Conservation (phyloP, 2,329 filamentous ascomycete species). For the Aspergillus tanneri region DNA sequence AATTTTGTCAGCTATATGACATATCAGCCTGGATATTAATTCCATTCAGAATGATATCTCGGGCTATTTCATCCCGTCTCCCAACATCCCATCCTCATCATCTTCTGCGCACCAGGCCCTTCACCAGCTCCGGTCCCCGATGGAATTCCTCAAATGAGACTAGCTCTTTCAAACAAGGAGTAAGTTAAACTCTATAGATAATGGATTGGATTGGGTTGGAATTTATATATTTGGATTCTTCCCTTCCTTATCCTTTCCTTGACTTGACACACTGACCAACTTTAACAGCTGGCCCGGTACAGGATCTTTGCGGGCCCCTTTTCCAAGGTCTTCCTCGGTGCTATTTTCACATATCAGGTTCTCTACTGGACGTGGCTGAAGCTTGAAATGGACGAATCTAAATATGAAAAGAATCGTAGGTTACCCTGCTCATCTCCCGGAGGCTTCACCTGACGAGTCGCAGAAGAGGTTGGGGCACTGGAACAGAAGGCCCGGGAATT, state of each 20-base stretch:
- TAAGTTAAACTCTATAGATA: conserved; percentile 21
- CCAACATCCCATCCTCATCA: background rate
- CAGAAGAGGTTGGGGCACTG: conserved; percentile 36
- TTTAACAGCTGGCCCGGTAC: conserved; percentile 40
- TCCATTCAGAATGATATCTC: conserved; percentile 2
- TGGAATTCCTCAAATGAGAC: conserved; percentile 4
- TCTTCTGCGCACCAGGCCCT: background rate
- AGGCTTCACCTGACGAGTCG: background rate
- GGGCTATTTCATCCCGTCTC: background rate
- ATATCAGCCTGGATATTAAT: too few relatives aligned
- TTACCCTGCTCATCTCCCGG: conserved; percentile 1
- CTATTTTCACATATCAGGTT: conserved; percentile 50
- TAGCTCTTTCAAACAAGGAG: conserved; percentile 28
- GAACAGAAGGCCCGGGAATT: conserved; percentile 39
- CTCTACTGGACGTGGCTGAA: conserved; percentile 51
- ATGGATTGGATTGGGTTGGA: too few relatives aligned
- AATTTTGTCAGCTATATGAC: too few relatives aligned
- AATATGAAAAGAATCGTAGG: conserved; percentile 43
- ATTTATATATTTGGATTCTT: too few relatives aligned
- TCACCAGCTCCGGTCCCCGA: conserved; percentile 2
- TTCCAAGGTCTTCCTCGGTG: conserved; percentile 49
- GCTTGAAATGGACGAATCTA: conserved; percentile 48
- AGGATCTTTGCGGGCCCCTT: conserved; percentile 44
- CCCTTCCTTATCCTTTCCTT: too few relatives aligned
- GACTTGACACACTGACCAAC: too few relatives aligned